Evolutionary conservation across 202 grass and related monocot species (phyloP), one percentile per base, ranked within the genome.

Genomic region (Thinopyrum obtusiflorum): DNA sequence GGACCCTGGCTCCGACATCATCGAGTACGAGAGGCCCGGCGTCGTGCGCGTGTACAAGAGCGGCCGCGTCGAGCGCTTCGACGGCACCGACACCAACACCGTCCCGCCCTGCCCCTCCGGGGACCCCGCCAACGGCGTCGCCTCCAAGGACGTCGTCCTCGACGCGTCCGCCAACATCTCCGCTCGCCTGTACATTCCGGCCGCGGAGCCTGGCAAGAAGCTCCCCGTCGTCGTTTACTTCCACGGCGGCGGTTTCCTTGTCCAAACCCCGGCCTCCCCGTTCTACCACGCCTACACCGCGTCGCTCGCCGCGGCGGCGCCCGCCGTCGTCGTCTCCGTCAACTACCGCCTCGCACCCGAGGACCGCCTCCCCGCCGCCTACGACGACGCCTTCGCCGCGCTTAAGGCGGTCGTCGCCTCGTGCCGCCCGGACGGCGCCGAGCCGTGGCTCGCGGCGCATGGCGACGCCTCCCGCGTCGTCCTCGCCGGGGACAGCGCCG

Each of bases 11-110:
- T 57, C 51, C 51, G 51, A 57, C 7, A 57, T n/a, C 18, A 32
- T 94, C 55, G 83, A 91, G 68, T 93, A 87, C 77, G 84, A 95
- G 4, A 67, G 91, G 69, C 89, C 84, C 2, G 83, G 55, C 67
- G 80, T 89, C 36, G 1, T 94, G 37, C 77, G 80, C 53, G 4
- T 68, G 66, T 87, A 92, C 91, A 97, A 92, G 80, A 94, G 59
- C 25, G 91, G 89, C 61, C 83, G 82, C 81, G 73, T 88, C 66
- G 92, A 97, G 70, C 94, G 94, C 79, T 86, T 94, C 86, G 76
- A 86, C 40, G 94, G 94, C 69, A 93, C 87, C 12, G 49, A 86
- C 51, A 57, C 51, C 51, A 57, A 57, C 51, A 57, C 18, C 51
- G 18, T 57, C 18, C 18, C 51, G 51, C 51, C 51, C 51, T 57